phyloP scores from a whole-genome alignment of 176 grass and related monocot genomes.

The Elaeis guineensis region DNA sequence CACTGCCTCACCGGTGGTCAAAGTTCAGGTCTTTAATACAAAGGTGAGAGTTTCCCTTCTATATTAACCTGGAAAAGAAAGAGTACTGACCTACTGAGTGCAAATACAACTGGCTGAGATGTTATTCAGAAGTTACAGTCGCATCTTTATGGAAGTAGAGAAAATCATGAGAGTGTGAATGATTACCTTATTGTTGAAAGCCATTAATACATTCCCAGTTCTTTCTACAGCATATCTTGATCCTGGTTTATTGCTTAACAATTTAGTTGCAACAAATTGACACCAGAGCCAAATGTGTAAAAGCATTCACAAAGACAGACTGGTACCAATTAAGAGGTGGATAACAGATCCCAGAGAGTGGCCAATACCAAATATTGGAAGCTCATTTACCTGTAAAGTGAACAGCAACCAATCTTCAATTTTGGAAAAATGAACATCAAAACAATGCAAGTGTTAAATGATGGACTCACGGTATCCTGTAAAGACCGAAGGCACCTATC shows the following conservation, averaged over 20 bases:
- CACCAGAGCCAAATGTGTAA: too few relatives aligned
- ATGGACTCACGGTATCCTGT: constrained; percentile 51
- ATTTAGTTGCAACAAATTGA: constrained; percentile 6
- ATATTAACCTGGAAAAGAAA: too few relatives aligned
- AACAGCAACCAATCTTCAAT: neutral
- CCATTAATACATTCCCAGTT: constrained; percentile 83
- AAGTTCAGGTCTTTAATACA: too few relatives aligned
- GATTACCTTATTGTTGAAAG: constrained; percentile 95
- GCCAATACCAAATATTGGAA: constrained; percentile 89
- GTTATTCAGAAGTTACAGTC: too few relatives aligned
- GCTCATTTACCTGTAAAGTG: constrained; percentile 52
- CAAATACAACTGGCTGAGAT: too few relatives aligned
- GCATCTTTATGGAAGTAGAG: neutral
- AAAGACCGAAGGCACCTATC: constrained; percentile 86
- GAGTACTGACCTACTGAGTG: too few relatives aligned
- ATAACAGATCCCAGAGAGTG: constrained; percentile 87
- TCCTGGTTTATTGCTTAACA: constrained; percentile 29
- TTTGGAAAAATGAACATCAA: too few relatives aligned
- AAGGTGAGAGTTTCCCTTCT: too few relatives aligned
- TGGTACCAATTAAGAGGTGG: constrained; percentile 81
- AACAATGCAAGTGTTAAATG: neutral
- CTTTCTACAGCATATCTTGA: constrained; percentile 88
- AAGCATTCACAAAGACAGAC: neutral
- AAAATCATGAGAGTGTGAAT: neutral
- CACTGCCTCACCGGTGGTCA: too few relatives aligned